A percentile compares a stretch with the other conserved stretches of the same genome.
These are phyloP conservation scores for Monosporascus sp. DNA, from an alignment of 2,329 filamentous ascomycete species.

Conservation along the genomic window DNA sequence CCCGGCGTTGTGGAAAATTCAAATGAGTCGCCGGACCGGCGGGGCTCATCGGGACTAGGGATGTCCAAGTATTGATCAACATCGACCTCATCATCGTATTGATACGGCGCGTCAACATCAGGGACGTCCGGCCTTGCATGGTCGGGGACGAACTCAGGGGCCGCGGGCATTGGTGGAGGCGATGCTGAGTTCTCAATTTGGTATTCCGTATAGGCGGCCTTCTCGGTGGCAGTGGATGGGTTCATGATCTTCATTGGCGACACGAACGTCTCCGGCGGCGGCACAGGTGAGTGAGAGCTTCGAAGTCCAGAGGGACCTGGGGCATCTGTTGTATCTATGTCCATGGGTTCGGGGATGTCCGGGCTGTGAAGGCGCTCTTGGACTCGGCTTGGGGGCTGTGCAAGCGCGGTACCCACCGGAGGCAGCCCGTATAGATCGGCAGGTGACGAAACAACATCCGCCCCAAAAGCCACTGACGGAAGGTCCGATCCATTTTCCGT, in stretches of 20 bases:
- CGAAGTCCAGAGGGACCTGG: conserved; percentile 18
- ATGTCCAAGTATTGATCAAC: conserved; percentile 23
- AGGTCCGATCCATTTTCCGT: conserved; percentile 22
- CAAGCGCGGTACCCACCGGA: conserved; percentile 18
- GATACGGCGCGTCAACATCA: conserved; percentile 3
- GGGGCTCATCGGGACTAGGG: conserved; percentile 24
- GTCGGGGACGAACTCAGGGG: conserved; percentile 17
- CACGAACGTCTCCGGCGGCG: conserved; percentile 22
- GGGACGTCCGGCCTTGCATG: conserved; percentile 10
- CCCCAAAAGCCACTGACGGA: conserved; percentile 20
- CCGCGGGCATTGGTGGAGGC: conserved; percentile 18
- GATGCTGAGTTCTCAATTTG: conserved; percentile 27
- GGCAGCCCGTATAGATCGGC: conserved; percentile 24
- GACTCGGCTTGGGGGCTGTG: conserved; percentile 18
- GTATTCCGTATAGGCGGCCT: conserved; percentile 26
- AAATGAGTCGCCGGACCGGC: conserved; percentile 22
- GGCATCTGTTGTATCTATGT: conserved; percentile 17
- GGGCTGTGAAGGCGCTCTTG: conserved; percentile 28
- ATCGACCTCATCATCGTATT: conserved; percentile 9
- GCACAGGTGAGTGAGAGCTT: conserved; percentile 23
- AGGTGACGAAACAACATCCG: conserved; percentile 1
- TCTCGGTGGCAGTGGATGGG: conserved; percentile 25
- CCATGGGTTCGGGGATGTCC: conserved; percentile 29
- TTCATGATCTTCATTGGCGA: conserved; percentile 27
- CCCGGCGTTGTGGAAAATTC: conserved; percentile 23